Evolutionary conservation across 352 stramenopile species (phyloP).

Genomic region (Phytophthora litchii): DNA sequence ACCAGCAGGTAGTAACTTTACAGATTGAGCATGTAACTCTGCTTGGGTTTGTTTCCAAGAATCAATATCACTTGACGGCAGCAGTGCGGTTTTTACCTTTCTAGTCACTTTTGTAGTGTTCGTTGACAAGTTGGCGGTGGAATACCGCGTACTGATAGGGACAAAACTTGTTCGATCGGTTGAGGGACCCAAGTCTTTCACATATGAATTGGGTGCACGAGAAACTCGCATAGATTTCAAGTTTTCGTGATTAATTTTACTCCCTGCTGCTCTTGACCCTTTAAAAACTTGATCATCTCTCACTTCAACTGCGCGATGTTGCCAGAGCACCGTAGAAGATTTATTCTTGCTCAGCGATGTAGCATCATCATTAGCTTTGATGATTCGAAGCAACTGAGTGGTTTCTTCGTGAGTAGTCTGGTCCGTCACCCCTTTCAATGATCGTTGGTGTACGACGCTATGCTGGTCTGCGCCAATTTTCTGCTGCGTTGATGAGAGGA

Average conservation of each 20-base stretch:
- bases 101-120: background rate
- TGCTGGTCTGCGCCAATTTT: background rate
- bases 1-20: constrained; percentile 30
- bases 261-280: background rate
- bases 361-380: background rate
- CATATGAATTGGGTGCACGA: background rate
- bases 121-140: background rate
- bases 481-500: constrained; percentile 2
- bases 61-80: background rate
- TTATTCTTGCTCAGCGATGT: background rate
- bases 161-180: too few species aligned
- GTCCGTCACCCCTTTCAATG: background rate
- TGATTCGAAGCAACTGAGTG: constrained; percentile 16
- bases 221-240: background rate
- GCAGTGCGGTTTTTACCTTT: background rate
- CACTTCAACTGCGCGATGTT: background rate
- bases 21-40: constrained; percentile 27
- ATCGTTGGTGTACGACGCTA: background rate
- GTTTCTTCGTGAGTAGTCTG: background rate
- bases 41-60: background rate
- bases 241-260: background rate
- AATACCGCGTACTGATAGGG: too few species aligned
- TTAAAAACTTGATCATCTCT: background rate
- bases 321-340: background rate
- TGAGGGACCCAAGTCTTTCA: background rate